Base-by-base conservation (phyloP, 1,139 yeast genomes). In the Saccharomyces pastorianus region DNA sequence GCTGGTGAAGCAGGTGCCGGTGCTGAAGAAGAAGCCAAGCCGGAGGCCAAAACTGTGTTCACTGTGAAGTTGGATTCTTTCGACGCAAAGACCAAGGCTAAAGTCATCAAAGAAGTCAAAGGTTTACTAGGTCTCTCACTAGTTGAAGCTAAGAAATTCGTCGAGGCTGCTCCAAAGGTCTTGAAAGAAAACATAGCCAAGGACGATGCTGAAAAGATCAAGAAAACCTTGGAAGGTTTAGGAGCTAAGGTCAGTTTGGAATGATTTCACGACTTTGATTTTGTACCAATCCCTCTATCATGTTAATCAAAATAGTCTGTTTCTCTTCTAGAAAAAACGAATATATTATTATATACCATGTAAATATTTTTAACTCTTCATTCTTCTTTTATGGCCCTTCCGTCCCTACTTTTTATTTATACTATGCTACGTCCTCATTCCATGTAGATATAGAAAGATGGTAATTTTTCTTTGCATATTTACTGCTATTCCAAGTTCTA, bases 131-230 rank as follows among this genome's bases (percentile, higher is more conserved):
- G 97, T 8, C 80, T 93, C 68, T 89, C 96, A 17, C 80, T 93
- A 64, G 99, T 93, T 58, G 99, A 93, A 71, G 88, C 97, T 59
- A 95, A 93, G 83, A 93, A 93, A 77, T 88, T 93, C 64, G 99
- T 95, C 57, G 99, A 93, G 77, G 76, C 91, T 67, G 98, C 99
- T 59, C 99, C 99, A 65, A 93, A 93, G 80, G 79, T 88, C 51
- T 80, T 73, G 55, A 73, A 73, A 61, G 88, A 83, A 55, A 82
- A 82, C 61, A 84, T 82, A 54, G 81, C 85, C 59, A 82, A 82
- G 73, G 87, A 82, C 67, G 88, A 83, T 65, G 86, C 86, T 58
- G 86, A 82, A 60, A 81, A 81, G 81, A 88, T 93, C 72, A 93
- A 93, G 80, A 80, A 88, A 61, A 84, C 96, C 58, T 81, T 95